Base-by-base conservation (phyloP, 768 basidiomycete species). In the Roridomyces roridus region DNA sequence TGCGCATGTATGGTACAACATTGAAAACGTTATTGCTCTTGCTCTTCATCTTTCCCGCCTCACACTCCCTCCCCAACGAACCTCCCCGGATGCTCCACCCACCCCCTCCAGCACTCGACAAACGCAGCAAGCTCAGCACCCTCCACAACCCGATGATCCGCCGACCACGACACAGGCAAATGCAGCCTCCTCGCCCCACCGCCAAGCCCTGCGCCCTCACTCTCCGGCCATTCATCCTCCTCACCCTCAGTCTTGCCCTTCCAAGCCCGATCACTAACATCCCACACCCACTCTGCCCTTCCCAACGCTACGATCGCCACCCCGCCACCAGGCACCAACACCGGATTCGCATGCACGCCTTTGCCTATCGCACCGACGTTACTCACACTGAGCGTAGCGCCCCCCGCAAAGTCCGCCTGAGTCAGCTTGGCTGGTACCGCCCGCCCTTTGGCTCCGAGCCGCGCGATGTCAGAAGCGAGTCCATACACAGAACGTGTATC, bases 121-220 rank as follows among this genome's bases (percentile, higher is more conserved):
- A 96, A 93, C 60, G 90, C 92, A 49, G 90, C 92, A 59, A 96
- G 68, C 74, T 96, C 93, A 1, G 92, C 93, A 5, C 93, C 93
- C 68, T 96, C 93, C 10, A 94, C 85, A 7, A 96, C 85, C 15
- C 93, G 75, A 72, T 96, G 94, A 63, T 96, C 93, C 44, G 89
- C 93, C 58, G 85, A 86, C 91, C 93, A 95, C 60, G 88, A 91
- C 5, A 93, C 76, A 10, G 82, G 82, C 35, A 88, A 68, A 23
- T 55, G 54, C 35, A 54, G 44, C 34, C 60, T 28, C 37, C 55
- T 31, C 23, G 46, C 59, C 12, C 49, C 53, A 17, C 58, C 52
- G 3, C 47, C 34, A 29, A 24, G 21, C 14, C 43, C 78, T 57
- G 56, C 64, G 66, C 68, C 65, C 70, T 51, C 57, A 34, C 11